These are phyloP conservation scores for Zygosaccharomyces pseudorouxii DNA, from an alignment of 805 yeast genomes.

Conservation along the genomic window DNA sequence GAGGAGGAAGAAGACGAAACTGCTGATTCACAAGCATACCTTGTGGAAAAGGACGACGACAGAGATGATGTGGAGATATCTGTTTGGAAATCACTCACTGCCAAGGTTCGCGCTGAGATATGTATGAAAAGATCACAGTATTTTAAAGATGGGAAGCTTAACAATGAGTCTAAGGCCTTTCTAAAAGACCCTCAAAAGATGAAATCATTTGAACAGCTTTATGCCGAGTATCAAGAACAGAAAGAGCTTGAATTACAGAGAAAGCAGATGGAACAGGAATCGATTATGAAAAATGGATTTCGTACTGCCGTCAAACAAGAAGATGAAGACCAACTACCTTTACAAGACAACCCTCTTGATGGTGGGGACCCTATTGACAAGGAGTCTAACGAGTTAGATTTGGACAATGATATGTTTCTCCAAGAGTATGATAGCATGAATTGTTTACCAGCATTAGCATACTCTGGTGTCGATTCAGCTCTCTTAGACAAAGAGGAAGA, in stretches of 20 bases:
- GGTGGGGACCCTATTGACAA: constrained; percentile 33
- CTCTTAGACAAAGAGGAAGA: constrained; percentile 44
- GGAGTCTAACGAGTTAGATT: constrained; percentile 43
- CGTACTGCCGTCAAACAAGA: constrained; percentile 34
- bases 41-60: constrained; percentile 54
- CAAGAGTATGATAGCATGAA: constrained; percentile 83
- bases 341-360: constrained; percentile 8
- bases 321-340: constrained; percentile 23
- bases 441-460: constrained; percentile 64
- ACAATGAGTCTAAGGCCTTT: constrained; percentile 64
- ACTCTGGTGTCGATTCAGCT: constrained; percentile 49
- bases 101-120: constrained; percentile 71
- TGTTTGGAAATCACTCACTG: constrained; percentile 80
- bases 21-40: constrained; percentile 40
- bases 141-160: constrained; percentile 56
- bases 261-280: constrained; percentile 30
- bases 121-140: constrained; percentile 63
- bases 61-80: constrained; percentile 67
- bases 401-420: constrained; percentile 55
- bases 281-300: constrained; percentile 40
- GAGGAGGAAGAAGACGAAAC: constrained; percentile 43
- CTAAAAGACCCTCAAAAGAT: constrained; percentile 62
- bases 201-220: constrained; percentile 46
- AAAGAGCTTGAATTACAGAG: constrained; percentile 27
- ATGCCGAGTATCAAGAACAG: constrained; percentile 31